Percentiles rank a stretch among this genome's conserved stretches.
These are phyloP conservation scores for Chlamydomonas asymmetrica DNA, from an alignment of 139 green algal species.

Conservation along the genomic window DNA sequence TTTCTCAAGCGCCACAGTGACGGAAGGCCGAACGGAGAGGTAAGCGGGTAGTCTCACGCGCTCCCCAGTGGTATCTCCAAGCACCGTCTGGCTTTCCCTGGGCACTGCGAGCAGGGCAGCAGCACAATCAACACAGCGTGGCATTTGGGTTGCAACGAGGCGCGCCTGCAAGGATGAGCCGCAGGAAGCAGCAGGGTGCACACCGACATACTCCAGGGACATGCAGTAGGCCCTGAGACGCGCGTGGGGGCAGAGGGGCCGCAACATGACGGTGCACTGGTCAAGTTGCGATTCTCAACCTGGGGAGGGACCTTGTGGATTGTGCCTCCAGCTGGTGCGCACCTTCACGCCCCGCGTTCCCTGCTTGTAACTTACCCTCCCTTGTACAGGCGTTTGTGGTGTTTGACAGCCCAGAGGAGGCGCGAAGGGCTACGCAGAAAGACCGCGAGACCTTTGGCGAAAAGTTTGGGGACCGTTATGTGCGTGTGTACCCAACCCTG, in stretches of 20 bases:
- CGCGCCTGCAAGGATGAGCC: too few species aligned
- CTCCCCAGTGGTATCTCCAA: too few species aligned
- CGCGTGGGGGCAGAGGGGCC: too few species aligned
- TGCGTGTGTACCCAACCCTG: slow-evolving; percentile 67
- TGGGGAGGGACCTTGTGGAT: neutral
- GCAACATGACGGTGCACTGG: neutral
- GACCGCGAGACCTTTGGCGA: slow-evolving; percentile 75
- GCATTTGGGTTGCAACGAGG: too few species aligned
- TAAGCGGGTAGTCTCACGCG: too few species aligned
- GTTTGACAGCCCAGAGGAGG: slow-evolving; percentile 60
- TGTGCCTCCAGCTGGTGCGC: neutral
- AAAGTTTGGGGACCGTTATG: slow-evolving; percentile 73
- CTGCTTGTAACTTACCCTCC: too few species aligned
- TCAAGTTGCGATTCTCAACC: neutral
- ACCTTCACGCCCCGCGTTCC: neutral
- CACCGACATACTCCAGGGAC: too few species aligned
- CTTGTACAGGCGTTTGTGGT: slow-evolving; percentile 65
- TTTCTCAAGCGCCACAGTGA: slow-evolving; percentile 58
- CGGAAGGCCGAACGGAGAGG: slow-evolving; percentile 66
- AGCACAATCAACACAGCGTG: too few species aligned
- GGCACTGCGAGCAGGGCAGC: too few species aligned
- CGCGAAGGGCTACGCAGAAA: slow-evolving; percentile 60
- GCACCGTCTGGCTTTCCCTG: too few species aligned
- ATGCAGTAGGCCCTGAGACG: too few species aligned
- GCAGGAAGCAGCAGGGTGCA: too few species aligned